phyloP scores from a whole-genome alignment of 1,139 yeast genomes.

The Saccharomyces hybrid region DNA sequence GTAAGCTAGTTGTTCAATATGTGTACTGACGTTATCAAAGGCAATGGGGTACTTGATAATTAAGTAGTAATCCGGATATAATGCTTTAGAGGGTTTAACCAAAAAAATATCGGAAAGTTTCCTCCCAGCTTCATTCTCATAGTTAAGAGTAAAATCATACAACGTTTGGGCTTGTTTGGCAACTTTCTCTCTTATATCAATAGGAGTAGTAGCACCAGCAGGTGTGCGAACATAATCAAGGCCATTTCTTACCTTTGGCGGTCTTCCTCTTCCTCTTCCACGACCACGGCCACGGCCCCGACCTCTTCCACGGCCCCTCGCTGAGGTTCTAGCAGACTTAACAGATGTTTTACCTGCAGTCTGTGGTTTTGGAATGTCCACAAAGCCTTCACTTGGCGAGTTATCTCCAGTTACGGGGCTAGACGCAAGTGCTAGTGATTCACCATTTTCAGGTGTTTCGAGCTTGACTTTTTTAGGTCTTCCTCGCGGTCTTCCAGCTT shows the following conservation, averaged over 20 bases:
- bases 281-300: constrained; percentile 26
- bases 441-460: constrained; percentile 8
- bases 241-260: constrained; percentile 25
- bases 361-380: constrained; percentile 4
- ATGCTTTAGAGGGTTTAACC: constrained; percentile 59
- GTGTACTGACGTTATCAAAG: constrained; percentile 55
- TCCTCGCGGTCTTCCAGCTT: constrained; percentile 15
- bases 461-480: constrained; percentile 17
- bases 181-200: constrained; percentile 37
- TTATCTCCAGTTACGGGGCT: constrained; percentile 1
- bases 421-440: neutral
- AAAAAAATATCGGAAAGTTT: constrained; percentile 54
- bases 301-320: constrained; percentile 22
- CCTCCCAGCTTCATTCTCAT: constrained; percentile 38
- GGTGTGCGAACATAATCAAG: constrained; percentile 34
- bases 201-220: constrained; percentile 35
- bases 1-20: constrained; percentile 49
- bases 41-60: constrained; percentile 75
- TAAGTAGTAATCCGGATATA: constrained; percentile 82
- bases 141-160: constrained; percentile 39
- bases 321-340: constrained; percentile 19
- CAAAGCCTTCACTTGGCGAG: neutral
- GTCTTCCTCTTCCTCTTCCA: constrained; percentile 15
- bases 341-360: constrained; percentile 22
- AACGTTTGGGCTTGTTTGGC: constrained; percentile 20